Base-by-base conservation (phyloP, 495 filamentous ascomycete species). In the Xylaria curta region DNA sequence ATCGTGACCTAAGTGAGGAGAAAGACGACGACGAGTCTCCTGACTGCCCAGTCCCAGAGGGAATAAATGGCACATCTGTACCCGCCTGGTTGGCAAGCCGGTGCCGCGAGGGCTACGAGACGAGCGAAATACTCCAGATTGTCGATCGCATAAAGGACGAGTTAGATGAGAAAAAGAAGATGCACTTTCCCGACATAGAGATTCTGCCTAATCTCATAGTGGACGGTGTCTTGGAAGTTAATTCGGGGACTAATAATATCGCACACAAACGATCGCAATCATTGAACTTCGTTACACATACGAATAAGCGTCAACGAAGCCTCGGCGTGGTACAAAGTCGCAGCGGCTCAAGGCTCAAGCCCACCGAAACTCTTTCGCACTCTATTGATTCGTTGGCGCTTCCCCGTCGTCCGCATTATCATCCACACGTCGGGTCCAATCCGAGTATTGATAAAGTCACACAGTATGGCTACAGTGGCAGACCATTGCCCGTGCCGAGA, bases 141-240 rank as follows among this genome's bases (percentile, higher is more conserved):
- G 74, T 85, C 17, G 71, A 66, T 15, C 72, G 75, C 0, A 76
- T 87, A 8, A 71, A 78, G 58, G 24, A 53, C 0, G 81, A 84
- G 33, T 73, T 87, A 17, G 59, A 78, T 0, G 51, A 66, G 13
- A 72, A 72, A 0, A 59, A 47, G 4, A 74, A 83, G 9, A 26
- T 21, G 9, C 69, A 75, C 13, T 89, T 93, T 51, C 91, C 91
- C 0, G 91, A 92, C 73, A 85, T 93, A 44, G 91, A 93, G 76
- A 86, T 93, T 38, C 78, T 93, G 24, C 91, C 91, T 6, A 83
- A 60, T 31, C 58, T 60, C 31, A 21, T 60, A 36, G 58, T 65
- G 0, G 42, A 65, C 64, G n/a, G 24, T 59, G 40, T 77, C 60
- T 46, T 73, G 68, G 28, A 82, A 78, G 76, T 66, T 68, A 49